These are phyloP conservation scores for Pouteria campechiana DNA, from an alignment of 179 eudicot species.

Conservation along the genomic window DNA sequence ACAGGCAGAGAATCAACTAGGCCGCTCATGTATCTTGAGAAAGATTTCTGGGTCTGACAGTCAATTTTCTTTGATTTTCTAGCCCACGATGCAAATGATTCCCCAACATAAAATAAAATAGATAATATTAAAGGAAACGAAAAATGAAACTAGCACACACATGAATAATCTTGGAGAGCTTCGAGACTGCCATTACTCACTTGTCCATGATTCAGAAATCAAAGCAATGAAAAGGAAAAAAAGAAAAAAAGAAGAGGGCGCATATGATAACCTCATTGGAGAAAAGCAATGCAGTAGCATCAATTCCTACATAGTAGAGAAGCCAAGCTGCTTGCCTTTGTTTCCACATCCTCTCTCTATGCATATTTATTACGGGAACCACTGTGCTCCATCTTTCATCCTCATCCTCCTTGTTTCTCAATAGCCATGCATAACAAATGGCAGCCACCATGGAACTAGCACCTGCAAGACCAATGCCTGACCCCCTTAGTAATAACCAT, in stretches of 20 bases:
- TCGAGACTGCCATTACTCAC: too few species aligned
- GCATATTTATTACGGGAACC: constrained; percentile 35
- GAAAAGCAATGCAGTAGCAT: constrained; percentile 32
- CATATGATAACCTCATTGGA: constrained; percentile 26
- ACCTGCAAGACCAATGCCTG: too few species aligned
- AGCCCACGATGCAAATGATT: not conserved
- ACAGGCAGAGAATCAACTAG: too few species aligned
- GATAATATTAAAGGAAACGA: not conserved
- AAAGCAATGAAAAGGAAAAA: too few species aligned
- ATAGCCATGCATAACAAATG: constrained; percentile 38
- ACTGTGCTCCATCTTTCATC: not conserved
- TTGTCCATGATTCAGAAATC: too few species aligned
- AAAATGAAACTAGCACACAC: not conserved
- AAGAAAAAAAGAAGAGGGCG: not conserved
- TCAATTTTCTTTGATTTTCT: too few species aligned
- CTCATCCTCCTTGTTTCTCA: constrained; percentile 11
- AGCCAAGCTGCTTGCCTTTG: constrained; percentile 43
- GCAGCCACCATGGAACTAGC: constrained; percentile 54
- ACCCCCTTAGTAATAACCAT: too few species aligned
- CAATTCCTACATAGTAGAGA: constrained; percentile 30
- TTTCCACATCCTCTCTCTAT: constrained; percentile 39
- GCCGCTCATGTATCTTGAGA: too few species aligned
- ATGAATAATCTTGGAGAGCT: too few species aligned
- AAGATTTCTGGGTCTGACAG: too few species aligned
- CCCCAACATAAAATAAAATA: not conserved